These are phyloP conservation scores for Porcisia hertigi DNA, from an alignment of 208 protist species.

Conservation along the genomic window DNA sequence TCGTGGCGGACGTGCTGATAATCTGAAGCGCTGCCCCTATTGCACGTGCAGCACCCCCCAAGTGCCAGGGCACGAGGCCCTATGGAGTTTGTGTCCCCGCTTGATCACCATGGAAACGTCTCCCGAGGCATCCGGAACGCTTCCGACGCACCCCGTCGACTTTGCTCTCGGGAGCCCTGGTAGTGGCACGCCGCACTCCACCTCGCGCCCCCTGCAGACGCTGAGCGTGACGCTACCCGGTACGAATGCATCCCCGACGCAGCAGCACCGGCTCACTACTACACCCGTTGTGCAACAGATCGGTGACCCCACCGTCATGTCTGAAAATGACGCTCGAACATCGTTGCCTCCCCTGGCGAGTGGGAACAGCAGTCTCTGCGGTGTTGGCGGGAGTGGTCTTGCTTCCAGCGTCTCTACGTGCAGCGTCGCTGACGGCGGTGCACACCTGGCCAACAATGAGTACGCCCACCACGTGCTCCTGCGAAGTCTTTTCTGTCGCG, in stretches of 20 bases:
- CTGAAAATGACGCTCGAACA: neutral
- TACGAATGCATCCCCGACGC: neutral
- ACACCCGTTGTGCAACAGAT: neutral
- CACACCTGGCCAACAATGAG: slow-evolving; percentile 11
- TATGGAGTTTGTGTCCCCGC: slow-evolving; percentile 14
- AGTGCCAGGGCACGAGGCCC: neutral
- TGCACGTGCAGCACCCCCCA: neutral
- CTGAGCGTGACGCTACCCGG: neutral
- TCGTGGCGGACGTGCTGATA: neutral
- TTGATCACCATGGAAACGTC: neutral
- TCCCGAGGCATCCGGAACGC: neutral
- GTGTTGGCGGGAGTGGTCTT: neutral
- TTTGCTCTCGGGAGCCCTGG: slow-evolving; percentile 1
- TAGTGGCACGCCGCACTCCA: slow-evolving; percentile 7
- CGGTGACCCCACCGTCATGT: neutral
- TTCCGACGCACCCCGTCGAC: slow-evolving; percentile 2
- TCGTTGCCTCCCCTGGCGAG: slow-evolving; percentile 12
- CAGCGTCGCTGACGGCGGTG: neutral
- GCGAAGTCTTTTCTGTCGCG: slow-evolving; percentile 17
- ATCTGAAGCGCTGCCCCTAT: neutral
- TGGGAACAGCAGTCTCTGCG: slow-evolving; percentile 15
- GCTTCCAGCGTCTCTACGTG: neutral
- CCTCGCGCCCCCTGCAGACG: slow-evolving; percentile 13
- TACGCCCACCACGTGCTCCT: slow-evolving; percentile 25
- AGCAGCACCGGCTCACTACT: slow-evolving; percentile 6